phyloP scores from a whole-genome alignment of 2,329 filamentous ascomycete genomes.

The Ophiostoma piceae region DNA sequence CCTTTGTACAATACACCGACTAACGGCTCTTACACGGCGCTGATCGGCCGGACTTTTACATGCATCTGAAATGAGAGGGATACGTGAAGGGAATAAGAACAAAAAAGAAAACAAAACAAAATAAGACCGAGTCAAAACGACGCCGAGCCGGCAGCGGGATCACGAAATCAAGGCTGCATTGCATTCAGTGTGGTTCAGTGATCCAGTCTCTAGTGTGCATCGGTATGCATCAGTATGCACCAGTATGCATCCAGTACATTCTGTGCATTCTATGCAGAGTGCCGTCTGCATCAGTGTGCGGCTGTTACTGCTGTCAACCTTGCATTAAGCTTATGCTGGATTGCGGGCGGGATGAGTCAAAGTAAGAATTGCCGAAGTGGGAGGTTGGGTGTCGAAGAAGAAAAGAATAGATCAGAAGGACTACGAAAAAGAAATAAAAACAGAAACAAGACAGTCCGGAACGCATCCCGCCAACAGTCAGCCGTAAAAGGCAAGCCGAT shows the following conservation, averaged over 20 bases:
- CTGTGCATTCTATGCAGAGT: background rate
- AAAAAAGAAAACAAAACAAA: background rate
- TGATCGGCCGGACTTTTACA: conserved; percentile 1
- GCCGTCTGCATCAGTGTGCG: background rate
- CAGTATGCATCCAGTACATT: background rate
- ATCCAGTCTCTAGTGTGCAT: background rate
- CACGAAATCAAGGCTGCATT: conserved; percentile 13
- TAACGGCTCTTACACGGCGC: conserved; percentile 10
- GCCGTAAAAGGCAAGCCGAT: too few species aligned
- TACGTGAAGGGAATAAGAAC: background rate
- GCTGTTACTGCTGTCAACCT: background rate
- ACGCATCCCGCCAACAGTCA: too few species aligned
- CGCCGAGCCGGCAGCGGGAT: conserved; percentile 11
- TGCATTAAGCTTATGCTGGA: background rate
- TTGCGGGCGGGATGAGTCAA: background rate
- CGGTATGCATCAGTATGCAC: background rate
- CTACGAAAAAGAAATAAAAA: background rate
- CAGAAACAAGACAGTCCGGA: background rate
- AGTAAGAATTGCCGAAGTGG: background rate
- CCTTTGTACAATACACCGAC: background rate
- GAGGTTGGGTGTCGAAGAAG: background rate
- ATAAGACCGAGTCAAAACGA: conserved; percentile 6
- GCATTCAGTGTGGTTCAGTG: background rate
- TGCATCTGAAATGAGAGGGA: background rate
- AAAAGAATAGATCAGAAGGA: background rate